phyloP scores from a whole-genome alignment of 208 protist genomes.

The Leishmania guyanensis region DNA sequence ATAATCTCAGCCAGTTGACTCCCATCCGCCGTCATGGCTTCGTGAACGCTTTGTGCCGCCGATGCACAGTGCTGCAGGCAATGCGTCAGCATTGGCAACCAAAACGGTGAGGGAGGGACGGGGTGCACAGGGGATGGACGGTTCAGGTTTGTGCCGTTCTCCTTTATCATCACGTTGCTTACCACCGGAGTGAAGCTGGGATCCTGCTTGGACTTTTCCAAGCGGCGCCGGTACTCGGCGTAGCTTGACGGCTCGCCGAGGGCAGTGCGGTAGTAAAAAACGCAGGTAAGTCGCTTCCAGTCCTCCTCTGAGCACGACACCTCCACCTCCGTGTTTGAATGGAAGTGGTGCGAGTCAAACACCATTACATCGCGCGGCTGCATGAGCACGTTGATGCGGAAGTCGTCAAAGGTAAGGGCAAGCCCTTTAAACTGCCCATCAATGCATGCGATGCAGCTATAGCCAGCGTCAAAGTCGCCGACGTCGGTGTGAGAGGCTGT shows the following conservation, averaged over 20 bases:
- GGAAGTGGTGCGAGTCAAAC: conserved; percentile 92
- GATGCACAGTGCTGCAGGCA: conserved; percentile 32
- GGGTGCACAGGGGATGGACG: conserved; percentile 52
- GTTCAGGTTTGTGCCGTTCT: conserved; percentile 73
- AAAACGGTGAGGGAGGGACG: conserved; percentile 58
- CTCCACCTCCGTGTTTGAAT: conserved; percentile 92
- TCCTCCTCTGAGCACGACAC: conserved; percentile 21
- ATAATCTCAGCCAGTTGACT: conserved; percentile 30
- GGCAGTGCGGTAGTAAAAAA: conserved; percentile 88
- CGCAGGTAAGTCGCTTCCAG: conserved; percentile 85
- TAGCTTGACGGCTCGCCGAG: conserved; percentile 77
- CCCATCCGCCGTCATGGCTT: conserved; percentile 22
- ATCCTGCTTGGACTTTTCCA: conserved; percentile 39
- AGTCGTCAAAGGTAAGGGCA: conserved; percentile 74
- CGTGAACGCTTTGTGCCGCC: conserved; percentile 43
- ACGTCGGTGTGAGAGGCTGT: conserved; percentile 90
- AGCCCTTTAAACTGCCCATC: conserved; percentile 87
- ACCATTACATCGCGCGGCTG: conserved; percentile 86
- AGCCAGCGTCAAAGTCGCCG: conserved; percentile 92
- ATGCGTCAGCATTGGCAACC: conserved; percentile 27
- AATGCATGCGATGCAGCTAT: conserved; percentile 81
- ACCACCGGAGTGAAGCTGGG: conserved; percentile 16
- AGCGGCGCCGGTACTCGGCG: conserved; percentile 70
- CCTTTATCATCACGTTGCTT: conserved; percentile 45
- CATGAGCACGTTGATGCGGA: conserved; percentile 71